Conservation (phyloP, 352 stramenopile genomes). For the Phytophthora meadii region DNA sequence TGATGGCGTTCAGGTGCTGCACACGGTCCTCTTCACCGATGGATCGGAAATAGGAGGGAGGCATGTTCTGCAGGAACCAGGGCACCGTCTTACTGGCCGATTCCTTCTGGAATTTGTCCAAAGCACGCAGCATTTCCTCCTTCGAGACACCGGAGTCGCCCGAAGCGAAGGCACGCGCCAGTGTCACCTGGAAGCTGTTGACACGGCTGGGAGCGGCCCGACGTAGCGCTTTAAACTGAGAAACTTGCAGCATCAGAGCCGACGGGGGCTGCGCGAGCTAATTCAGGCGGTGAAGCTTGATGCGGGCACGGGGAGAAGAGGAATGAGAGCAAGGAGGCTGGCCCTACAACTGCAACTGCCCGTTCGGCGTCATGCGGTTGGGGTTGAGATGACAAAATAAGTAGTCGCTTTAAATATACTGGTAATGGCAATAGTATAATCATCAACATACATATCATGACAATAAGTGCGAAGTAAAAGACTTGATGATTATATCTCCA, state of each 20-base stretch:
- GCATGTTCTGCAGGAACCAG: slow-evolving; percentile 93
- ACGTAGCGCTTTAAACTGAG: slow-evolving; percentile 25
- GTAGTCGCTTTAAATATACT: background rate
- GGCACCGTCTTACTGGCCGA: slow-evolving; percentile 79
- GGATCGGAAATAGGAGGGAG: slow-evolving; percentile 88
- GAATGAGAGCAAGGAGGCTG: slow-evolving; percentile 6
- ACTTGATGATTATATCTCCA: no score
- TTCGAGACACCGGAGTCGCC: slow-evolving; percentile 30
- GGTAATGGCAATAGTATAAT: no score
- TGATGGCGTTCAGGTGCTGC: slow-evolving; percentile 90
- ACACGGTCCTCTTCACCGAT: slow-evolving; percentile 85
- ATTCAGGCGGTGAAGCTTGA: slow-evolving; percentile 1
- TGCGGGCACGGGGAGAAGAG: slow-evolving; percentile 5
- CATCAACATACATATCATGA: no score
- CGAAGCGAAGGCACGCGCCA: slow-evolving; percentile 21
- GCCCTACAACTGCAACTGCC: slow-evolving; percentile 13
- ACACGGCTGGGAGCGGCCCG: background rate
- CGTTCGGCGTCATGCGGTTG: slow-evolving; percentile 7
- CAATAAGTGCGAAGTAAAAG: no score
- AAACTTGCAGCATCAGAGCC: slow-evolving; percentile 29
- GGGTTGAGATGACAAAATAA: slow-evolving; percentile 3
- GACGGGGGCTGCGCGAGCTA: slow-evolving; percentile 1
- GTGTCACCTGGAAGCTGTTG: slow-evolving; percentile 6
- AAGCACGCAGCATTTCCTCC: slow-evolving; percentile 55
- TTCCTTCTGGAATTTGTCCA: slow-evolving; percentile 77